Base-by-base conservation (phyloP, 2,329 filamentous ascomycete genomes). In the Blastomyces parvus region DNA sequence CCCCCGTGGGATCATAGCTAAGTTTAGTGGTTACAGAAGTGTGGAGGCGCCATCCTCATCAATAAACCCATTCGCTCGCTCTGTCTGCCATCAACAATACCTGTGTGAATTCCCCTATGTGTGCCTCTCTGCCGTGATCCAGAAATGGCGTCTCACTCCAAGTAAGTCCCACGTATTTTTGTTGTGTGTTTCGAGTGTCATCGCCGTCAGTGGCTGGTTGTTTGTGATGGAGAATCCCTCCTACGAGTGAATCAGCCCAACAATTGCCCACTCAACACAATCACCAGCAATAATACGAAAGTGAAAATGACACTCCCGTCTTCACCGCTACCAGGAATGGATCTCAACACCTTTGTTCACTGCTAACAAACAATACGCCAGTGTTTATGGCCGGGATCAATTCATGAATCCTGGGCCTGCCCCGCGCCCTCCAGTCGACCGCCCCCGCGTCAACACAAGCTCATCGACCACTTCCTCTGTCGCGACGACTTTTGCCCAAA, bases 331-430 rank as follows among this genome's bases (percentile, higher is more conserved):
- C 33, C n/a, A 57, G 33, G n/a, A 57, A 38, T 57, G 25, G 33
- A 25, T 38, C 5, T 46, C 42, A 59, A 44, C 44, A 27, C 40
- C 3, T 0, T 0, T n/a, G 14, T 46, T 46, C 25, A 44, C 38
- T 42, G 56, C 56, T 59, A 59, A 59, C 40, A 46, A 59, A 59
- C 40, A 46, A 62, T 60, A 60, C 69, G 69, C 67, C 73, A 85
- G 83, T 68, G 81, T 85, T 71, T 88, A 87, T 76, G 79, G 83
- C 53, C 78, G 82, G 65, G 82, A 84, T 67, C 84, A 86, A 70
- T 97, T 97, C 80, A 95, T 97, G 89, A 97, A 97, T 77, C 91
- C 94, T 66, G 91, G 94, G 68, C 93, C 94, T 70, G 93, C 94
- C 69, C 94, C 94, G 68, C 88, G 89, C 71, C 93, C 94, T 65